A percentile compares a stretch with the other conserved stretches of the same genome.
These are phyloP conservation scores for Tripterygium wilfordii DNA, from an alignment of 177 flowering plant genomes.

Conservation along the genomic window DNA sequence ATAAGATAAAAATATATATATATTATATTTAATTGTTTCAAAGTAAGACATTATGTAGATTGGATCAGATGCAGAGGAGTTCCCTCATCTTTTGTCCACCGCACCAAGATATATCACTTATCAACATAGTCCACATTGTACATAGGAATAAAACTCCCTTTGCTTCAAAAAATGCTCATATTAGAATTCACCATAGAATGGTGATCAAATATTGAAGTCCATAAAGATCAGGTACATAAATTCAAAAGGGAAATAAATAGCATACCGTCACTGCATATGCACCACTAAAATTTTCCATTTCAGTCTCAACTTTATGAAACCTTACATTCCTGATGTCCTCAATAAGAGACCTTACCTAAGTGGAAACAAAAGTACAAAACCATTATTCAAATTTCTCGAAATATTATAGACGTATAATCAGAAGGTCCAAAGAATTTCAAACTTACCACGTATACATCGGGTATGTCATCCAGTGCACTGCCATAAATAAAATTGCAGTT, in stretches of 20 bases:
- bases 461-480: conserved; percentile 87
- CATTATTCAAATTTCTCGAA: too few relatives aligned
- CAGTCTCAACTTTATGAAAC: conserved; percentile 71
- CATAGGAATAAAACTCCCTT: too few relatives aligned
- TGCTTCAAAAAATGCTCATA: too few relatives aligned
- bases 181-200: background rate
- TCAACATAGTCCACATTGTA: too few relatives aligned
- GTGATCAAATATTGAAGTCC: background rate
- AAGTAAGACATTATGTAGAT: too few relatives aligned
- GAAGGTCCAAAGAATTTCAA: conserved; percentile 1
- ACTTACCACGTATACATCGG: conserved; percentile 79
- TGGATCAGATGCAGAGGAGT: too few relatives aligned
- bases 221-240: background rate
- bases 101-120: too few relatives aligned
- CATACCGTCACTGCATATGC: conserved; percentile 67
- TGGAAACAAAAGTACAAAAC: background rate
- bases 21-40: too few relatives aligned
- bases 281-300: conserved; percentile 50
- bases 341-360: conserved; percentile 76
- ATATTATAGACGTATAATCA: background rate
- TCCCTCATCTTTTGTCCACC: too few relatives aligned
- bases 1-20: too few relatives aligned
- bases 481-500: conserved; percentile 9
- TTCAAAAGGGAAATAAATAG: background rate
- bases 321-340: conserved; percentile 84